Conservation (phyloP, 192 early-diverging fungal species). For the Podila minutissima region DNA sequence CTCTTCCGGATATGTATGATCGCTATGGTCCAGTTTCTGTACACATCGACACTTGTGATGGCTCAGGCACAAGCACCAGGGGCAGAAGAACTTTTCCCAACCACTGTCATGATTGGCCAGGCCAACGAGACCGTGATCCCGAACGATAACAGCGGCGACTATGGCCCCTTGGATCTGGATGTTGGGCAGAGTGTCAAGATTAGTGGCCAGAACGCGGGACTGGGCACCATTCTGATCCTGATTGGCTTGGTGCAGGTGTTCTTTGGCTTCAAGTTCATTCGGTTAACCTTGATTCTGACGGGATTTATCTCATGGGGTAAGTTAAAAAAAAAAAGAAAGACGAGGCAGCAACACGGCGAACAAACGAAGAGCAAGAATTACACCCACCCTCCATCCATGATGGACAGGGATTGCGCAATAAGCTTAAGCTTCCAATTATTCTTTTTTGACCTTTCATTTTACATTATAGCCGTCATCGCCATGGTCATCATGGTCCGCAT, state of each 20-base stretch:
- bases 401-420: too few relatives aligned
- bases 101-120: not conserved
- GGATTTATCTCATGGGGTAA: slow-evolving; percentile 47
- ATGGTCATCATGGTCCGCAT: slow-evolving; percentile 18
- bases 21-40: not conserved
- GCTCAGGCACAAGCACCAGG: too few relatives aligned
- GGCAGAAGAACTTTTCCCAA: not conserved
- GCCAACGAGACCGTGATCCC: not conserved
- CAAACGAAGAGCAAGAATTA: not conserved
- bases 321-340: not conserved
- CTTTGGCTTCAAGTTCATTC: slow-evolving; percentile 39
- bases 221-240: slow-evolving; percentile 24
- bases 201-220: slow-evolving; percentile 10
- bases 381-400: too few relatives aligned
- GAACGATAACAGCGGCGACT: not conserved
- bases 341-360: not conserved
- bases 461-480: slow-evolving; percentile 11
- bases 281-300: slow-evolving; percentile 26
- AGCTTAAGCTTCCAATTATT: too few relatives aligned
- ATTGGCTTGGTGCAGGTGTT: slow-evolving; percentile 25
- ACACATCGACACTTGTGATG: not conserved
- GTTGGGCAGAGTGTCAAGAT: slow-evolving; percentile 28
- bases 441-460: not conserved
- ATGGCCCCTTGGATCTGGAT: slow-evolving; percentile 20
- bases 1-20: not conserved